Evolutionary conservation across 2,329 filamentous ascomycete genomes (phyloP), one percentile per base, ranked within the genome.

Genomic region (Trichocomaceae sp.): DNA sequence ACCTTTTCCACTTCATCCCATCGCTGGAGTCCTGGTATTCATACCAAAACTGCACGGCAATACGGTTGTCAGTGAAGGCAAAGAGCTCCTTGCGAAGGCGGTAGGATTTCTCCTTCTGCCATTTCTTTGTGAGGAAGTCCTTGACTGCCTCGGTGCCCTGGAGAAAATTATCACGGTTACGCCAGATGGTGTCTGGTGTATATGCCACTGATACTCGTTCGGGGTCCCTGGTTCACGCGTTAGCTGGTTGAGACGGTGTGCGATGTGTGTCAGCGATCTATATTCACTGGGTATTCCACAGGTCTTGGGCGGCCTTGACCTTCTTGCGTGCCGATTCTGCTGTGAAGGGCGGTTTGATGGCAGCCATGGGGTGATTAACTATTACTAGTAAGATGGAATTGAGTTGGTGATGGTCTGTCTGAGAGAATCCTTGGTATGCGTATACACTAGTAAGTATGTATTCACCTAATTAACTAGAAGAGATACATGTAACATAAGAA

Each of bases 1-100:
- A 90, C n/a, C 88, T 79, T 79, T 86, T 91, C 89, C 89, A 95
- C 68, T 88, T 69, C 71, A 75, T 68, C 10, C 63, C 83, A 37
- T 86, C 85, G 1, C 77, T 62, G 7, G 72, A 72, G 63, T 92
- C 87, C 59, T 83, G 80, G 72, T 83, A 91, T 70, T 95, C 86
- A 64, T 92, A 95, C 89, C 89, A 95, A 69, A 93, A 95, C 66
- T 95, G 88, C 20, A 95, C 90, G 1, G 89, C 89, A 60, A 91
- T 92, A 71, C 83, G 86, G 69, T 92, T 77, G 37, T 84, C 84
- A 0, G 74, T 78, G 64, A 90, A 93, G 1, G 87, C 79, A 69
- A 95, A 95, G 1, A 95, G 75, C 67, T 95, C 90, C 69, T 95
- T 95, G 52, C 89, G 81, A 53, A 95, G 77, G 0, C 80, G 79